These are phyloP conservation scores for Fusarium nelsonii DNA, from an alignment of 2,329 filamentous ascomycete genomes.

Conservation along the genomic window DNA sequence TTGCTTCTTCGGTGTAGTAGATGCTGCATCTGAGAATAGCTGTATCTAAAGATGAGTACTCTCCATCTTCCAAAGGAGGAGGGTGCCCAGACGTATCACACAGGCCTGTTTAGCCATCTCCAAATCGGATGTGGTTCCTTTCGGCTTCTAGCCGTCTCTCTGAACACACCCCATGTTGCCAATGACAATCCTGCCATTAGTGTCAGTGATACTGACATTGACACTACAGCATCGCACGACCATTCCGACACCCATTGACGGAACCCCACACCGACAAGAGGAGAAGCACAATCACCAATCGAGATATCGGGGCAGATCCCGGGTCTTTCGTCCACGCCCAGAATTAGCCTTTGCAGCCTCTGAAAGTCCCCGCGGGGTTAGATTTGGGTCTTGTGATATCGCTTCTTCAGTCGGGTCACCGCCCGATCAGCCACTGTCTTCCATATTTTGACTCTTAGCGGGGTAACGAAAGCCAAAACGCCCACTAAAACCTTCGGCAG, in stretches of 20 bases:
- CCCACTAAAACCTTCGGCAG: constrained; percentile 26
- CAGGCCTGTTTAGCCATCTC: neutral
- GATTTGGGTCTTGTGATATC: constrained; percentile 21
- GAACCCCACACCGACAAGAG: constrained; percentile 12
- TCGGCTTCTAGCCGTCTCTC: constrained; percentile 5
- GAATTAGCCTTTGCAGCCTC: neutral
- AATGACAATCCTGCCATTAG: neutral
- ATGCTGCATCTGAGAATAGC: neutral
- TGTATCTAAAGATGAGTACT: no score
- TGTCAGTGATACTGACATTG: neutral
- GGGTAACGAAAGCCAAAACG: constrained; percentile 17
- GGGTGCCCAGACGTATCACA: neutral
- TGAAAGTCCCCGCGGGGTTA: neutral
- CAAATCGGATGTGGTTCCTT: neutral
- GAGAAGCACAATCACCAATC: neutral
- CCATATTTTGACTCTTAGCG: neutral
- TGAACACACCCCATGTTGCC: neutral
- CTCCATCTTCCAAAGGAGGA: neutral
- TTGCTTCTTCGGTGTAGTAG: neutral
- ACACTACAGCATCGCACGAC: constrained; percentile 1
- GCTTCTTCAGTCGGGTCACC: constrained; percentile 19
- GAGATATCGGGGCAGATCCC: constrained; percentile 31
- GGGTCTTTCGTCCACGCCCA: constrained; percentile 9
- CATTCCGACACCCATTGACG: constrained; percentile 14
- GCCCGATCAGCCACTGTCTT: constrained; percentile 10